phyloP scores from a whole-genome alignment of 768 basidiomycete genomes.

The Postia placenta region DNA sequence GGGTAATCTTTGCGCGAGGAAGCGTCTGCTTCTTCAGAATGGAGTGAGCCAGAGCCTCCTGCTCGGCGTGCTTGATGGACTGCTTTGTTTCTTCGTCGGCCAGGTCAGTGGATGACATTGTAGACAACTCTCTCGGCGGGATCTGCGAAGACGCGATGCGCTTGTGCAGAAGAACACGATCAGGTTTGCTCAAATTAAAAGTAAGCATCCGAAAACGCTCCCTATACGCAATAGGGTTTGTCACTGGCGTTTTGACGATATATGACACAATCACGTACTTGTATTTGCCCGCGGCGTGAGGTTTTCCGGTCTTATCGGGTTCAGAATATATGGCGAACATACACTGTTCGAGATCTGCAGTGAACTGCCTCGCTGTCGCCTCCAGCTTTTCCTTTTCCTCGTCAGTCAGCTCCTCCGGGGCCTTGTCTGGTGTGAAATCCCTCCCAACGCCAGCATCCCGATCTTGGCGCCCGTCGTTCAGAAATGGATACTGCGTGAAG shows the following conservation, averaged over 20 bases:
- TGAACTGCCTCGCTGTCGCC: slow-evolving; percentile 55
- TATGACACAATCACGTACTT: slow-evolving; percentile 46
- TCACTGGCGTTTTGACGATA: neutral
- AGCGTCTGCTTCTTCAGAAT: slow-evolving; percentile 67
- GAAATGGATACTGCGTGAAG: slow-evolving; percentile 64
- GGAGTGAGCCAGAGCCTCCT: slow-evolving; percentile 79
- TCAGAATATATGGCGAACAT: slow-evolving; percentile 75
- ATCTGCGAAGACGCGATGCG: slow-evolving; percentile 67
- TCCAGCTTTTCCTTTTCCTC: slow-evolving; percentile 54
- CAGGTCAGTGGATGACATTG: slow-evolving; percentile 85
- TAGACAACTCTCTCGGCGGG: slow-evolving; percentile 64
- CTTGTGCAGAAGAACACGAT: slow-evolving; percentile 73
- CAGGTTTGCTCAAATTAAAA: slow-evolving; percentile 81
- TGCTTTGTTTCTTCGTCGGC: slow-evolving; percentile 84
- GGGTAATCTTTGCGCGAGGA: slow-evolving; percentile 79
- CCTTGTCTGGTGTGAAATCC: slow-evolving; percentile 32
- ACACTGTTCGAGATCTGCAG: slow-evolving; percentile 67
- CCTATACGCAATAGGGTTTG: slow-evolving; percentile 36
- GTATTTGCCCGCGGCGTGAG: slow-evolving; percentile 68
- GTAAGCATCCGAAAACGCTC: slow-evolving; percentile 87
- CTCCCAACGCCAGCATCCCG: slow-evolving; percentile 14
- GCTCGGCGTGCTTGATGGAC: slow-evolving; percentile 75
- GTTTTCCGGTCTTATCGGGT: slow-evolving; percentile 61
- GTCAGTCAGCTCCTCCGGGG: slow-evolving; percentile 48
- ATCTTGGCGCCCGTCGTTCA: slow-evolving; percentile 26